These are phyloP conservation scores for Marchantia polymorpha DNA, from an alignment of 225 moss, liverwort and hornwort genomes.

Conservation along the genomic window DNA sequence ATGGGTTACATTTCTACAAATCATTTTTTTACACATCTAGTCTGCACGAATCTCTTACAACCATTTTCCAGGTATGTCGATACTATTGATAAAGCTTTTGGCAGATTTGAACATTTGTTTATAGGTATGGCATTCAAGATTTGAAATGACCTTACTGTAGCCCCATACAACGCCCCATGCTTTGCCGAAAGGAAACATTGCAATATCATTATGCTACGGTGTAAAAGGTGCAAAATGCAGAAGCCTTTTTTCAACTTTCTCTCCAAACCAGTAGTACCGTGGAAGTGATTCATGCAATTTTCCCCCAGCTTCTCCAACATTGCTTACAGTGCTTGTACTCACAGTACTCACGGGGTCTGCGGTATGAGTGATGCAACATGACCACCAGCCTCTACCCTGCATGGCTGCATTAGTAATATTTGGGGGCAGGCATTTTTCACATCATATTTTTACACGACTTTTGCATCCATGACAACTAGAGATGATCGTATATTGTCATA, in stretches of 20 bases:
- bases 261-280: background rate
- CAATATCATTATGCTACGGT: background rate
- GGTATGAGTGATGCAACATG: background rate
- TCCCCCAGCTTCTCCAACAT: too few relatives aligned
- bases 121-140: background rate
- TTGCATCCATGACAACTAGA: background rate
- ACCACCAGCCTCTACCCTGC: background rate
- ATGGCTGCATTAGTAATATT: constrained; percentile 4
- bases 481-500: background rate
- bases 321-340: too few relatives aligned
- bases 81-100: background rate
- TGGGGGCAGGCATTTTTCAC: background rate
- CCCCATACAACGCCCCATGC: background rate
- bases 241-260: background rate
- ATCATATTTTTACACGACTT: background rate
- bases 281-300: too few relatives aligned
- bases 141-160: background rate
- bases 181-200: background rate
- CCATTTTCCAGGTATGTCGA: background rate
- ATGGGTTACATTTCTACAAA: background rate
- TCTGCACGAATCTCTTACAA: background rate
- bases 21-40: background rate
- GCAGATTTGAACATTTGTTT: background rate
- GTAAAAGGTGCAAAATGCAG: background rate
- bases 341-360: too few relatives aligned